Conservation (phyloP, 2,329 filamentous ascomycete species). For the Colletotrichum sp. region DNA sequence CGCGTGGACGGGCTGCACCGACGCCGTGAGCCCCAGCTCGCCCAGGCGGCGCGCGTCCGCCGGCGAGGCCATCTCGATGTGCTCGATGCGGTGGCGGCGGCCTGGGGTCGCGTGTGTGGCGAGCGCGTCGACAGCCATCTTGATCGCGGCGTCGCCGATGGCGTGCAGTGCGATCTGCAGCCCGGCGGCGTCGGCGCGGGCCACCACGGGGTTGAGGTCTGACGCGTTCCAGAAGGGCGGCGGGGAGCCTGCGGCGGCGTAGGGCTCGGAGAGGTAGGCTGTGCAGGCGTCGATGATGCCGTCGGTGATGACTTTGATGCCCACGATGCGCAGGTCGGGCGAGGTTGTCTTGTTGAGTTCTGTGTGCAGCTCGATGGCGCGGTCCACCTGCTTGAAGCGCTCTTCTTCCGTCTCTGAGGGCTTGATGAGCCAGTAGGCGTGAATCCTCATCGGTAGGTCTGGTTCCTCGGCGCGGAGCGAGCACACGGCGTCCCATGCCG, state of each 20-base stretch:
- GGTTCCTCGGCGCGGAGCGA: constrained; percentile 44
- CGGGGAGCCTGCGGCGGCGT: constrained; percentile 46
- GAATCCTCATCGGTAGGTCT: constrained; percentile 48
- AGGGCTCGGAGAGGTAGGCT: constrained; percentile 58
- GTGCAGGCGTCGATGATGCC: constrained; percentile 64
- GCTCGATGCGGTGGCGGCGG: constrained; percentile 60
- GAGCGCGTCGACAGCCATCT: constrained; percentile 54
- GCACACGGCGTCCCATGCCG: constrained; percentile 55
- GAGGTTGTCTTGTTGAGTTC: constrained; percentile 37
- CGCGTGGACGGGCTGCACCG: constrained; percentile 53
- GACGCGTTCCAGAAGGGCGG: constrained; percentile 55
- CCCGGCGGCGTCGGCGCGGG: constrained; percentile 49
- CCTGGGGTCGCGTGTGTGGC: constrained; percentile 37
- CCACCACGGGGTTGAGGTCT: constrained; percentile 54
- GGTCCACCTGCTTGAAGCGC: constrained; percentile 52
- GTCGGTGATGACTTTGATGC: constrained; percentile 65
- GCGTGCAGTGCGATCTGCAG: constrained; percentile 63
- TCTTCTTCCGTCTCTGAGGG: constrained; percentile 46
- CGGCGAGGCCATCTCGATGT: constrained; percentile 57
- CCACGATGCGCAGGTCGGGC: constrained; percentile 48
- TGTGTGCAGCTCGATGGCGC: constrained; percentile 48
- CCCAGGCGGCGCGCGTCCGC: constrained; percentile 56
- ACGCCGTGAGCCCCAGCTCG: constrained; percentile 54
- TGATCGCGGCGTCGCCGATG: constrained; percentile 60
- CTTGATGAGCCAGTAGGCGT: constrained; percentile 62